Base-by-base conservation (phyloP, 169 alveolate genomes). In the Cryptosporidium andersoni region DNA sequence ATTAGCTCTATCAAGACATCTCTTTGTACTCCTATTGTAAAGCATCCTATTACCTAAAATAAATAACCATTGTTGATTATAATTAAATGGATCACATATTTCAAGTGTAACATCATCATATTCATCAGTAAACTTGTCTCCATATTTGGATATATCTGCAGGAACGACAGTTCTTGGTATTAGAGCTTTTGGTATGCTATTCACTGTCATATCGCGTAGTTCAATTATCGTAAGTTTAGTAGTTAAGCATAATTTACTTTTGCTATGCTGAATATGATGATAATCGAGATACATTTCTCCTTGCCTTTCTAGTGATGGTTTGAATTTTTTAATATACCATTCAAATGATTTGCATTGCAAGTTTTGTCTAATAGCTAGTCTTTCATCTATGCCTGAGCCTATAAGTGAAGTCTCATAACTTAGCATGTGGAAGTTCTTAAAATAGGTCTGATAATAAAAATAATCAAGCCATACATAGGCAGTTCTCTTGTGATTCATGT, bases 251-350 rank as follows among this genome's bases (percentile, higher is more conserved):
- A 74, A 42, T n/a, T 48, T 74, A 36, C 85, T 74, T 58, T 74
- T 74, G 55, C 55, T 9, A 11, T 74, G 85, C 39, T 74, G 85
- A 14, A 74, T 74, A 60, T 74, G 85, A 52, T 74, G 85, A 39
- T 58, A 74, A 25, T 45, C 37, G 40, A 40, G 43, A 25, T 74
- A 49, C 25, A 74, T 25, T 14, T 53, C 85, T 14, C 64, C 51
- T 43, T 74, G 91, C 16, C 89, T 80, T 65, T 81, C 80, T 36
- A 88, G 60, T 7, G 88, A 89, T 8, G 91, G 91, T 43, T 81
- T 81, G 51, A 88, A 64, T 51, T 88, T 81, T 37, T 62, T 39
- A 14, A 88, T 34, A 62, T 81, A 88, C 91, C 91, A 88, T 62
- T 66, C 56, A 43, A 88, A 88, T 14, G 82, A 64, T 55, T 88